Evolutionary conservation across 139 green algal species (phyloP), one percentile per base, ranked within the genome.

Genomic region (Gonium pectorale): DNA sequence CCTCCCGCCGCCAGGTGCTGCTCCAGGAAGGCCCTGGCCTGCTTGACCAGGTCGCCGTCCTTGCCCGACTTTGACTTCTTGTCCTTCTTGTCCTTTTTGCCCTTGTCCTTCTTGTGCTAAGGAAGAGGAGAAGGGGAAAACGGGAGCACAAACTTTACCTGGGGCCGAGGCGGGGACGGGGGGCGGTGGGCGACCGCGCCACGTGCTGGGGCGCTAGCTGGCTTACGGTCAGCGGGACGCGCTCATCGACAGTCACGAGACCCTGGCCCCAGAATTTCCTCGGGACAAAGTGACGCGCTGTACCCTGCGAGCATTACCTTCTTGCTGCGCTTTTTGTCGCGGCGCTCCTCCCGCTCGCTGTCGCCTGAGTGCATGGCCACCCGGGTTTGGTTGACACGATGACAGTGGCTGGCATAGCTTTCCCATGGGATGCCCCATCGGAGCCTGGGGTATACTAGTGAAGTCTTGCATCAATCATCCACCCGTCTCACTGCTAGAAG

Each of bases 21-120:
- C 62, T 83, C 77, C 60, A 83, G 77, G 77, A 83, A 83, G 31
- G 77, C 77, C 3, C 62, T 33, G 21, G 77, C 77, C 54, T 72
- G 73, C 27, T 31, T 31, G 17, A 44, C 27, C 21, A 71, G 24
- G 40, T n/a, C 38, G 0, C 70, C 56, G 37, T 70, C 74, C n/a
- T 81, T 69, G 52, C 35, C 51, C 2, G 37, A 72, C 22, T 72
- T 72, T 15, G 29, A 43, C 22, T 33, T 43, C 40, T 87, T 85
- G 54, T 87, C 86, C 19, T 81, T 40, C 59, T 87, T 87, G 41
- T 85, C 64, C 54, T 89, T 89, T 51, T 87, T 81, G n/a, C 59
- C 41, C 73, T 69, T n/a, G n/a, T n/a, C n/a, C n/a, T 67, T 81
- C 33, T 64, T 79, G 49, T 79, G 70, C 70, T 79, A 41, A 41